Conservation (phyloP, 1,284 basidiomycete genomes). For the Cryptococcus floricola region DNA sequence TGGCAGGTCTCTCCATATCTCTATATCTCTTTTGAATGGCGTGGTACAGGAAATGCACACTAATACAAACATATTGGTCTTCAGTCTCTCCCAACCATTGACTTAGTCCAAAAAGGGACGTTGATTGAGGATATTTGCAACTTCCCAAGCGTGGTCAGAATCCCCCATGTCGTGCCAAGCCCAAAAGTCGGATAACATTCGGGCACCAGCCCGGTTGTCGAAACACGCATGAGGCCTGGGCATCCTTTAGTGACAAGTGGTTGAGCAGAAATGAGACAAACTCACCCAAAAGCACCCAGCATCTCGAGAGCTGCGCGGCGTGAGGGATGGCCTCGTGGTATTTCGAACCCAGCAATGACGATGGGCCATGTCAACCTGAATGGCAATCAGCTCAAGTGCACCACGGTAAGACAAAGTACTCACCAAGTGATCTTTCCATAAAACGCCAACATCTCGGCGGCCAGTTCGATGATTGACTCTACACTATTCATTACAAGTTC, state of each 20-base stretch:
- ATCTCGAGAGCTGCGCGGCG: constrained; percentile 33
- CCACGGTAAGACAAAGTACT: constrained; percentile 6
- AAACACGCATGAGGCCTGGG: constrained; percentile 42
- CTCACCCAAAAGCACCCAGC: constrained; percentile 41
- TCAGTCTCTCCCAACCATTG: background rate
- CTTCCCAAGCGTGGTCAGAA: constrained; percentile 15
- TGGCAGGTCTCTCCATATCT: too few relatives aligned
- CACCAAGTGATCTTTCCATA: constrained; percentile 42
- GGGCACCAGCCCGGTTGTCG: constrained; percentile 29
- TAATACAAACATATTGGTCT: too few relatives aligned
- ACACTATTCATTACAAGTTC: constrained; percentile 30
- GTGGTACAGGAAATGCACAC: too few relatives aligned
- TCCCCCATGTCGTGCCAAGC: constrained; percentile 19
- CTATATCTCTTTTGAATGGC: too few relatives aligned
- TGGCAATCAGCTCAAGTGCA: background rate
- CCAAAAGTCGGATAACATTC: constrained; percentile 20
- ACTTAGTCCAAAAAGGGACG: constrained; percentile 16
- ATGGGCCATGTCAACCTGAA: constrained; percentile 46
- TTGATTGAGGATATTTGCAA: constrained; percentile 17
- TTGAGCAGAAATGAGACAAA: background rate
- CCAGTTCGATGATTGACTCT: constrained; percentile 40
- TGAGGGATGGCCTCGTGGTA: constrained; percentile 32
- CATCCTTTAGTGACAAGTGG: background rate
- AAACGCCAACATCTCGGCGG: constrained; percentile 36
- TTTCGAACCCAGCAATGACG: constrained; percentile 42